phyloP scores from a whole-genome alignment of 179 eudicot species.

The Actinidia arguta region DNA sequence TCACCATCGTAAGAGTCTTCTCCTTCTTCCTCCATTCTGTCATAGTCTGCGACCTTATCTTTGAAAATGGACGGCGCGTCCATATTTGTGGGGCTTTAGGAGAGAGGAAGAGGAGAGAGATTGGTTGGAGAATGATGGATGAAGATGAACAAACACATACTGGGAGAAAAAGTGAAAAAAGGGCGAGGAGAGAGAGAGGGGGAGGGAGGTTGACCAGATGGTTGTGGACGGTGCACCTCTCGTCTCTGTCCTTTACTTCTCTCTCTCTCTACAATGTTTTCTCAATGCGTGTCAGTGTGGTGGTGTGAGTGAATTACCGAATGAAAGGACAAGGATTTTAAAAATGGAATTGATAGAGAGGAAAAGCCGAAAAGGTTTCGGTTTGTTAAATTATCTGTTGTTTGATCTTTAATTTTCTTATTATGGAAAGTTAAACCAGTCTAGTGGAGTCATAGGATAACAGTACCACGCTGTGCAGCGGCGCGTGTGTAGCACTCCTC shows the following conservation, averaged over 20 bases:
- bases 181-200: background rate
- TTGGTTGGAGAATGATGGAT: background rate
- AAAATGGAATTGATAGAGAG: background rate
- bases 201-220: too few relatives aligned
- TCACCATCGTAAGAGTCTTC: background rate
- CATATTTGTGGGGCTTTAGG: constrained; percentile 15
- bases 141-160: background rate
- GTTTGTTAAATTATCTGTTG: background rate
- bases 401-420: background rate
- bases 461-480: background rate
- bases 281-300: background rate
- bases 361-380: background rate
- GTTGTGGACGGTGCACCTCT: background rate
- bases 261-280: background rate
- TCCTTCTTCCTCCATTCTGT: constrained; percentile 13
- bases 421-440: background rate
- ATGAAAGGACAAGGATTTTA: background rate
- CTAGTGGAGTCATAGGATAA: background rate
- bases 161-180: background rate
- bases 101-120: background rate
- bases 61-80: constrained; percentile 1
- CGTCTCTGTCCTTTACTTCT: background rate
- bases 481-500: background rate
- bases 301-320: background rate
- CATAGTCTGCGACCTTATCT: constrained; percentile 16